Base-by-base conservation (phyloP, 202 grass and related monocot genomes). In the Eragrostis tef region DNA sequence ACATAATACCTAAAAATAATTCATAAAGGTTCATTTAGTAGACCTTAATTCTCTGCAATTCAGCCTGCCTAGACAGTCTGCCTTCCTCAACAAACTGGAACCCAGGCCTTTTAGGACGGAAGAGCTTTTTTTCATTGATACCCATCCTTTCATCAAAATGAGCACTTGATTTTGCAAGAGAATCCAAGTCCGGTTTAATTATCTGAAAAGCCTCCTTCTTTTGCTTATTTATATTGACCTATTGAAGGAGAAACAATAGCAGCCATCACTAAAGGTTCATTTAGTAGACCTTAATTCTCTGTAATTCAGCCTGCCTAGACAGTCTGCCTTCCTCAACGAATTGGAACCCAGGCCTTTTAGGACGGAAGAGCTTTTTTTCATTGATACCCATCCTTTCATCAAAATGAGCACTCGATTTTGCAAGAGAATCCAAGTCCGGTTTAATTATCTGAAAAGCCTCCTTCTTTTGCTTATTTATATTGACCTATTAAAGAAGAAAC, bases 151-250 rank as follows among this genome's bases (percentile, higher is more conserved):
- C 86, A 86, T 98, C 95, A 91, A 95, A 98, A 91, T 95, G 86
- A 70, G 57, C 75, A 88, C 20, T 94, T 75, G 92, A 91, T 86
- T 86, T 84, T 36, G 87, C 92, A 83, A 90, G 86, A 9, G 92
- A 87, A 76, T 98, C 95, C 74, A 98, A 85, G 78, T 98, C 92
- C 24, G 95, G 95, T 74, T 85, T 98, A 64, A 98, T 93, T 78
- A 98, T 98, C 68, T 98, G 95, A 64, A 98, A 98, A 64, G 95
- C 92, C 43, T 95, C 95, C 83, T 95, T 98, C 90, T 97, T 98
- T 77, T 91, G 86, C 79, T 94, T 94, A 81, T 97, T 94, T 86
- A 97, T 97, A 52, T 97, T 97, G 54, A 97, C 94, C 94, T 97
- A 79, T 26, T 53, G 68, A 85, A 80, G 45, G 5, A 64, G 19